phyloP scores from a whole-genome alignment of 345 rosid genomes.

The Garcia nutans region DNA sequence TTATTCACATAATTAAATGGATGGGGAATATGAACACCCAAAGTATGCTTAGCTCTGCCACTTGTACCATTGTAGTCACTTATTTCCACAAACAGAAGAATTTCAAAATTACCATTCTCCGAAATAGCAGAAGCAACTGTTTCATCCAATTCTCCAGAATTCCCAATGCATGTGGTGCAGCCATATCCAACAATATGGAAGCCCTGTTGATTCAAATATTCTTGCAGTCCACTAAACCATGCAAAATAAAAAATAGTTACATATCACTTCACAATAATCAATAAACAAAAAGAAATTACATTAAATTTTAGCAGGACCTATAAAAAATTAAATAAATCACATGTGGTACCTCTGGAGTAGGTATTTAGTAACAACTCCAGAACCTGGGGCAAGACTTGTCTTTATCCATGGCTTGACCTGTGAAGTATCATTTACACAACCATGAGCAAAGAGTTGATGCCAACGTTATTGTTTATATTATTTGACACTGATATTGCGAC shows the following conservation, averaged over 20 bases:
- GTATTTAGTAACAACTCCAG: slow-evolving; percentile 97
- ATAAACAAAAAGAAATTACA: neutral
- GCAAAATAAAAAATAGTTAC: slow-evolving; percentile 9
- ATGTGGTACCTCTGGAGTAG: slow-evolving; percentile 60
- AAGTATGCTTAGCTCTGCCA: neutral
- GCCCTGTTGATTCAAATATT: slow-evolving; percentile 85
- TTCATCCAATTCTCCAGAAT: slow-evolving; percentile 93
- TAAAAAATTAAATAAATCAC: neutral
- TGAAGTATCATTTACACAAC: slow-evolving; percentile 20
- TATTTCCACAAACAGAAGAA: neutral
- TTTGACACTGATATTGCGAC: no score
- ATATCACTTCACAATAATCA: neutral
- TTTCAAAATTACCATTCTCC: slow-evolving; percentile 66
- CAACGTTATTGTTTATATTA: no score
- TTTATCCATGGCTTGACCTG: slow-evolving; percentile 98
- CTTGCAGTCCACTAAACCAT: slow-evolving; percentile 79
- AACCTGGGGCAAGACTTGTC: slow-evolving; percentile 99
- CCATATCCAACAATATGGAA: slow-evolving; percentile 96
- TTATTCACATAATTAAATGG: neutral
- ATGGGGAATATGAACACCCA: neutral
- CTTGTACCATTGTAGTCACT: neutral
- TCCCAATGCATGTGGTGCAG: slow-evolving; percentile 98
- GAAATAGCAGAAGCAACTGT: slow-evolving; percentile 90
- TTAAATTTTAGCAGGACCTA: neutral
- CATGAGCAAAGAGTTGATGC: neutral